Percentiles rank a stretch among this genome's conserved stretches.
Conservation (phyloP, 345 rosid genomes). For the Eucalyptus pauciflora region DNA sequence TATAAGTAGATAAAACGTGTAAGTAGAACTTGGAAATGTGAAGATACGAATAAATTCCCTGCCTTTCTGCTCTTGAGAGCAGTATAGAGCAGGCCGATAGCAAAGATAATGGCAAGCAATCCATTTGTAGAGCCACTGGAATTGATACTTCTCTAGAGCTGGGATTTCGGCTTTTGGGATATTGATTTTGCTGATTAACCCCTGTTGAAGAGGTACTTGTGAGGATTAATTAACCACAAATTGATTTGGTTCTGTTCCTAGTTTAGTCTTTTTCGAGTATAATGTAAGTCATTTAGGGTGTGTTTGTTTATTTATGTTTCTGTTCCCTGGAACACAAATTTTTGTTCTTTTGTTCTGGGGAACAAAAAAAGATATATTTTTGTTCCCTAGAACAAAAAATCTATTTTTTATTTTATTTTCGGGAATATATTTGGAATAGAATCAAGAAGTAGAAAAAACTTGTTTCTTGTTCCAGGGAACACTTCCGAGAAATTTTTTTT, state of each 20-base stretch:
- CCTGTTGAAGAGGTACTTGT: conserved; percentile 15
- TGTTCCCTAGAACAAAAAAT: too few species aligned
- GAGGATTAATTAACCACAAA: neutral
- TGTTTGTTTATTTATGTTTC: too few species aligned
- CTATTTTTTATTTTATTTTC: too few species aligned
- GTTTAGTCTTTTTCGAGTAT: neutral
- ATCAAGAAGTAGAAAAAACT: too few species aligned
- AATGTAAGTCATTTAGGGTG: neutral
- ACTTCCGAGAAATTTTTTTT: too few species aligned
- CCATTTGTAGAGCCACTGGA: conserved; percentile 61
- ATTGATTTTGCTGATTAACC: conserved; percentile 43
- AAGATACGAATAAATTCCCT: neutral
- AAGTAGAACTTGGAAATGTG: neutral
- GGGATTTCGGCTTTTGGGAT: conserved; percentile 23
- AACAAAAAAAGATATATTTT: too few species aligned
- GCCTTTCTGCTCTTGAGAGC: conserved; percentile 53
- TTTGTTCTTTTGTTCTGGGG: too few species aligned
- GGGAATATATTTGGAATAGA: too few species aligned
- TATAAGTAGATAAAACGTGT: too few species aligned
- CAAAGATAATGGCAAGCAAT: conserved; percentile 51
- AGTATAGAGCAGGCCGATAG: conserved; percentile 38
- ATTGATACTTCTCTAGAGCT: conserved; percentile 20
- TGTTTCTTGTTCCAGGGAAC: too few species aligned
- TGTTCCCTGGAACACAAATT: too few species aligned
- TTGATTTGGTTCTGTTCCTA: neutral